Evolutionary conservation across 495 filamentous ascomycete species (phyloP).

Genomic region (Annulohypoxylon maeteangense): DNA sequence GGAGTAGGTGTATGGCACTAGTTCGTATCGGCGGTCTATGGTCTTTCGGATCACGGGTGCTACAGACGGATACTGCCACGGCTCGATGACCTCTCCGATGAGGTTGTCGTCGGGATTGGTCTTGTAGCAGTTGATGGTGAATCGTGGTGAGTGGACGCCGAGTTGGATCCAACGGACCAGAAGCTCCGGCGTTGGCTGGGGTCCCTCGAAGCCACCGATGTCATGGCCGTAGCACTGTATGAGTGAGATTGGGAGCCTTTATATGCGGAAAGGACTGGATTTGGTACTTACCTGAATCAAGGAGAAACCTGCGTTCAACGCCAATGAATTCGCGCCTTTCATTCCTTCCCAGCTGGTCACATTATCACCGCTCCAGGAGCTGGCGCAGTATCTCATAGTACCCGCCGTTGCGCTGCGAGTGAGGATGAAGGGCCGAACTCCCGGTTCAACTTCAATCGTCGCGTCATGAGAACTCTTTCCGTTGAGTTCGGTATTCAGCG

Average conservation of each 20-base stretch:
- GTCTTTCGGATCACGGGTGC: conserved; percentile 67
- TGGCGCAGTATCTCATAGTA: conserved; percentile 72
- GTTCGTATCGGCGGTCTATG: conserved; percentile 74
- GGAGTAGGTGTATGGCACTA: conserved; percentile 75
- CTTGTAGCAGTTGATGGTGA: conserved; percentile 81
- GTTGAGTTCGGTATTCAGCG: conserved; percentile 72
- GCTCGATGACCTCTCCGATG: conserved; percentile 75
- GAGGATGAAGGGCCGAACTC: conserved; percentile 69
- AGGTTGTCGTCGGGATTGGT: conserved; percentile 68
- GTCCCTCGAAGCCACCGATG: conserved; percentile 78
- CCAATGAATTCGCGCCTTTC: conserved; percentile 73
- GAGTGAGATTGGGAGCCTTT: conserved; percentile 11
- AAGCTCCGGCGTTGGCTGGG: conserved; percentile 73
- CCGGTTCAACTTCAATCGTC: conserved; percentile 63
- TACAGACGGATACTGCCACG: conserved; percentile 76
- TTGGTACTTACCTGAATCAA: conserved; percentile 60
- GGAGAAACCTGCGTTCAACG: conserved; percentile 73
- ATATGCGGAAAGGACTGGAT: background rate
- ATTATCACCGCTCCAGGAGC: conserved; percentile 75
- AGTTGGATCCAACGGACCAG: conserved; percentile 77
- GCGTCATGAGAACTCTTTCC: conserved; percentile 74
- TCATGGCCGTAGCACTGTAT: conserved; percentile 73
- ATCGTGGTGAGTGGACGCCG: conserved; percentile 73
- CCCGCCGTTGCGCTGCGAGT: conserved; percentile 75
- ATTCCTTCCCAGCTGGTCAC: conserved; percentile 74